Base-by-base conservation (phyloP, 2,329 filamentous ascomycete species). In the Aschersonia sp. region DNA sequence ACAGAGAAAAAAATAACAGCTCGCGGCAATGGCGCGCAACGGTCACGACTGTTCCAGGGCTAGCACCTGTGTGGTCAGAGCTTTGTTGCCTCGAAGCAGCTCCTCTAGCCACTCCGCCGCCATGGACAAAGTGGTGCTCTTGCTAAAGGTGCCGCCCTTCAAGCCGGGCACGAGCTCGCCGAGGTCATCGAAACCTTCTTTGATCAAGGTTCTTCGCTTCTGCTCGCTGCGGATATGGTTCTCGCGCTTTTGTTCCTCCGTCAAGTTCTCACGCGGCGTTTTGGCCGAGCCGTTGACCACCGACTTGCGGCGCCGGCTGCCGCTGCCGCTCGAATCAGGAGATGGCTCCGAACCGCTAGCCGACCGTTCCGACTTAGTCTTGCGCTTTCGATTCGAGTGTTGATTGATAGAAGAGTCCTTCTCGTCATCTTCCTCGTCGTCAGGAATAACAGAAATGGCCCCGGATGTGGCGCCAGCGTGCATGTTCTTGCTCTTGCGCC, bases 151-250 rank as follows among this genome's bases (percentile, higher is more conserved):
- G 6, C 84, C 84, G 30, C 78, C 80, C 48, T 75, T 76, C 9
- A 94, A 71, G 12, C 80, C 82, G 0, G 89, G 88, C 0, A 94
- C 85, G 29, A 94, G 70, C 31, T 79, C 73, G 53, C 78, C 78
- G n/a, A 94, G 67, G 50, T 91, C 84, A 43, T 89, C 84, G 56
- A 91, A 94, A 0, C 86, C 86, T 54, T 85, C 77, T 59, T 88
- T 84, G 57, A 91, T 91, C 44, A 89, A 70, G 30, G 86, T 87
- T 45, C 88, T 75, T 35, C 89, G 77, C 64, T 92, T 94, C 65
- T 94, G 86, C 60, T 94, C 88, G 47, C 87, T 92, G 47, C 82
- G 74, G 53, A 94, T 92, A 59, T 94, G 87, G 55, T 95, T 94
- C 57, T 82, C 82, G 44, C 86, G 74, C 64, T 91, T 92, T 63